A percentile compares a stretch with the other conserved stretches of the same genome.
Evolutionary conservation across 2,329 filamentous ascomycete genomes (phyloP).

Genomic region (Trichothecium sympodiale): DNA sequence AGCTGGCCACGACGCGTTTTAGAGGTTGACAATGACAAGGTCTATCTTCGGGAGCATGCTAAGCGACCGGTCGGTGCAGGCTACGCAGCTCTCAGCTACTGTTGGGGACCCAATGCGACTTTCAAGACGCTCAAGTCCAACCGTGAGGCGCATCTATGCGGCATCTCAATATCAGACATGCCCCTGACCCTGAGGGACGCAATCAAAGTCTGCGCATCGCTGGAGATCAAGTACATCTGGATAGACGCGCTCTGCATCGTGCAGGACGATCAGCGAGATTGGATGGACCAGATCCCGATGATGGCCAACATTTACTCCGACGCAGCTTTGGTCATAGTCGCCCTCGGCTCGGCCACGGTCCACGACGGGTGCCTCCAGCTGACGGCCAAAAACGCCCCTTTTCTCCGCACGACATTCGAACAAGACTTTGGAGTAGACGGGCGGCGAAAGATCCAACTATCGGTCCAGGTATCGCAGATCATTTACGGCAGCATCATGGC

Average conservation of each 20-base stretch:
- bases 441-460: too few species aligned
- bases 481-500: too few species aligned
- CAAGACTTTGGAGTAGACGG: too few species aligned
- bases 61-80: background rate
- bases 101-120: slow-evolving; percentile 4
- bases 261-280: slow-evolving; percentile 4
- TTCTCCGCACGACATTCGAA: too few species aligned
- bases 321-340: slow-evolving; percentile 1
- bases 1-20: too few species aligned
- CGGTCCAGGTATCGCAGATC: too few species aligned
- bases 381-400: too few species aligned
- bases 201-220: background rate
- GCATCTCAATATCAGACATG: background rate
- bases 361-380: slow-evolving; percentile 2
- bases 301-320: slow-evolving; percentile 6
- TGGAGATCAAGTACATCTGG: slow-evolving; percentile 4
- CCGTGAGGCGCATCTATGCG: background rate
- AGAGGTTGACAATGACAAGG: too few species aligned
- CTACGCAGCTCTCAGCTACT: slow-evolving; percentile 7
- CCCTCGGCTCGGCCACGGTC: slow-evolving; percentile 1
- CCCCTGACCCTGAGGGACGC: slow-evolving; percentile 2
- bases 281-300: slow-evolving; percentile 2
- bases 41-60: too few species aligned
- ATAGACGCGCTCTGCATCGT: background rate
- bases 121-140: slow-evolving; percentile 3